phyloP scores from a whole-genome alignment of 2,329 filamentous ascomycete species.

The Lecanoromycetidae sp. region DNA sequence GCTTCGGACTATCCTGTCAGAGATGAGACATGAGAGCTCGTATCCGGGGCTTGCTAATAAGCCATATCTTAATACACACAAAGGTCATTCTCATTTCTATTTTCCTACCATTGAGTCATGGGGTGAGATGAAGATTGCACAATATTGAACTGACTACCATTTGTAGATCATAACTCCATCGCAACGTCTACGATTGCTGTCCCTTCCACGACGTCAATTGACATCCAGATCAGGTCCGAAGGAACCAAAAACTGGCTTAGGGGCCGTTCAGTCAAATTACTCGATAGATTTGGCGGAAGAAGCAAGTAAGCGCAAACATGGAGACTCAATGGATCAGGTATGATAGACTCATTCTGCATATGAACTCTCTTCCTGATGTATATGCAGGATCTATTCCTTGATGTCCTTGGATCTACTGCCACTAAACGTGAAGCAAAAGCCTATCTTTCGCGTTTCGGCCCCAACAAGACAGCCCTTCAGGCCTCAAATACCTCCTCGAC shows the following conservation, averaged over 20 bases:
- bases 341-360: neutral
- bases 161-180: neutral
- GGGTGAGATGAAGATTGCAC: no score
- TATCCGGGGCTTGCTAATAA: slow-evolving; percentile 1
- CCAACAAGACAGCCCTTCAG: slow-evolving; percentile 21
- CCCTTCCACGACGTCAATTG: neutral
- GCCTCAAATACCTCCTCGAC: slow-evolving; percentile 25
- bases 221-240: slow-evolving; percentile 4
- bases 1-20: neutral
- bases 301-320: slow-evolving; percentile 11
- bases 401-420: slow-evolving; percentile 73
- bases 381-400: slow-evolving; percentile 64
- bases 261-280: neutral
- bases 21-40: slow-evolving; percentile 14
- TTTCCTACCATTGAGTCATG: neutral
- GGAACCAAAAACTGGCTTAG: neutral
- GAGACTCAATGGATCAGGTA: slow-evolving; percentile 9
- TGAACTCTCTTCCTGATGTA: neutral
- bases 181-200: neutral
- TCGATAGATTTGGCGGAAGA: slow-evolving; percentile 2
- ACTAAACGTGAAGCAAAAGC: slow-evolving; percentile 87
- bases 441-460: slow-evolving; percentile 76
- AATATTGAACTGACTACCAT: neutral
- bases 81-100: neutral
- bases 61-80: neutral